Conservation (phyloP, 331 rosid genomes). For the Arachis monticola region DNA sequence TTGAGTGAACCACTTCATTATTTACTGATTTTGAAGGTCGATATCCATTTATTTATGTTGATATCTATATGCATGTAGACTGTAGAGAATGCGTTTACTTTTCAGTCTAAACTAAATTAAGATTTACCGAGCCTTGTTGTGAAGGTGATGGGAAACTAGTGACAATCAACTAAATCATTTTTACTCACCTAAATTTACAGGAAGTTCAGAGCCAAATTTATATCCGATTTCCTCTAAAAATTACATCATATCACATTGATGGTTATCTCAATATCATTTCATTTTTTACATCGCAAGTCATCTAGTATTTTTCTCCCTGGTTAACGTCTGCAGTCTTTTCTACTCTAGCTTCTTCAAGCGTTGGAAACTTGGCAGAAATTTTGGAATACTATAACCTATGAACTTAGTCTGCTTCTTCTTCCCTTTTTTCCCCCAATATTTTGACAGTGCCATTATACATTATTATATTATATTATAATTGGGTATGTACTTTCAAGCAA, state of each 20-base stretch:
- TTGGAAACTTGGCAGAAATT: conserved; percentile 31
- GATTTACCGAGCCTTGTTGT: conserved; percentile 7
- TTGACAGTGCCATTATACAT: neutral
- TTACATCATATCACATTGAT: neutral
- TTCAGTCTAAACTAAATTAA: neutral
- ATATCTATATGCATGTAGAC: neutral
- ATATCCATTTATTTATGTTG: conserved; percentile 31
- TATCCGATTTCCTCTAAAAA: conserved; percentile 22
- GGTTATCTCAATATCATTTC: neutral
- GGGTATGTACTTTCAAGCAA: neutral
- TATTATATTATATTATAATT: neutral
- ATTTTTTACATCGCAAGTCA: neutral
- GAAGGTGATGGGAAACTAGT: conserved; percentile 19
- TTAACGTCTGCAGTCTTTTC: conserved; percentile 1
- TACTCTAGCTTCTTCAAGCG: conserved; percentile 31
- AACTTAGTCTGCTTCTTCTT: neutral
- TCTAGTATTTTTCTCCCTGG: conserved; percentile 4
- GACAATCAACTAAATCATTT: conserved; percentile 1
- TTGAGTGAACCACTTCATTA: conserved; percentile 62
- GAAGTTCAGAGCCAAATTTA: conserved; percentile 18
- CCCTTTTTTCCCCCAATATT: neutral
- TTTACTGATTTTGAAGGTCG: conserved; percentile 64
- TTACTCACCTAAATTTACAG: conserved; percentile 13
- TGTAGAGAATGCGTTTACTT: conserved; percentile 14
- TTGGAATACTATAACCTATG: neutral